These are phyloP conservation scores for Tolypocladium ophioglossoides DNA, from an alignment of 2,329 filamentous ascomycete species.

Conservation along the genomic window DNA sequence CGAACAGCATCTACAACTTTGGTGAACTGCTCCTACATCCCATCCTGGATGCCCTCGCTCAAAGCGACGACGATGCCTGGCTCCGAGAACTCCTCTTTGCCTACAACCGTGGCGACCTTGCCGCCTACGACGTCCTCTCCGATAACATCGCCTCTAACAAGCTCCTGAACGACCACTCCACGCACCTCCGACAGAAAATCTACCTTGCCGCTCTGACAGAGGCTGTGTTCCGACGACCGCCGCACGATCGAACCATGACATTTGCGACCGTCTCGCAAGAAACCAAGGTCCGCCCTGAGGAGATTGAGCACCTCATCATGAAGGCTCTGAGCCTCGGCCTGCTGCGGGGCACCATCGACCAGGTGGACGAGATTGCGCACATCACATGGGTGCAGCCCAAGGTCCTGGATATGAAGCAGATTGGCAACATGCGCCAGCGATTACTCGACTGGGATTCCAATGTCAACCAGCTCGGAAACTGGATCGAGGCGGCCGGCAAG, in stretches of 20 bases:
- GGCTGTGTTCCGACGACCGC: conserved; percentile 88
- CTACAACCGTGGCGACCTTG: conserved; percentile 91
- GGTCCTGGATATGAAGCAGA: conserved; percentile 91
- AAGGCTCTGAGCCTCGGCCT: conserved; percentile 93
- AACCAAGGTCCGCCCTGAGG: conserved; percentile 80
- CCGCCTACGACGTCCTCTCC: conserved; percentile 73
- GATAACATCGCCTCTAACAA: conserved; percentile 72
- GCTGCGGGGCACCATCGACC: conserved; percentile 85
- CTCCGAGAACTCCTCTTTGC: conserved; percentile 92
- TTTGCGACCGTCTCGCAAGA: conserved; percentile 82
- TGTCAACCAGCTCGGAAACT: conserved; percentile 92
- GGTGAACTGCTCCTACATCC: conserved; percentile 97
- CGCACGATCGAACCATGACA: conserved; percentile 89
- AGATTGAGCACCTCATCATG: conserved; percentile 98
- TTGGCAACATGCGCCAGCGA: conserved; percentile 79
- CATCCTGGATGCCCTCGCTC: conserved; percentile 71
- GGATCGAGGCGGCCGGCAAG: conserved; percentile 89
- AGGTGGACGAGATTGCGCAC: conserved; percentile 85
- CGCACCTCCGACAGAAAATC: conserved; percentile 93
- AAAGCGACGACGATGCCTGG: conserved; percentile 69
- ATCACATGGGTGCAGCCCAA: conserved; percentile 99
- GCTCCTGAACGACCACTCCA: conserved; percentile 67
- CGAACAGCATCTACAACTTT: conserved; percentile 97
- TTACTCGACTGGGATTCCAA: conserved; percentile 92
- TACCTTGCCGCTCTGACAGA: conserved; percentile 94